Percentiles rank a stretch among this genome's conserved stretches.
Conservation (phyloP, 1,284 basidiomycete genomes). For the Coniferiporia sulphurascens region DNA sequence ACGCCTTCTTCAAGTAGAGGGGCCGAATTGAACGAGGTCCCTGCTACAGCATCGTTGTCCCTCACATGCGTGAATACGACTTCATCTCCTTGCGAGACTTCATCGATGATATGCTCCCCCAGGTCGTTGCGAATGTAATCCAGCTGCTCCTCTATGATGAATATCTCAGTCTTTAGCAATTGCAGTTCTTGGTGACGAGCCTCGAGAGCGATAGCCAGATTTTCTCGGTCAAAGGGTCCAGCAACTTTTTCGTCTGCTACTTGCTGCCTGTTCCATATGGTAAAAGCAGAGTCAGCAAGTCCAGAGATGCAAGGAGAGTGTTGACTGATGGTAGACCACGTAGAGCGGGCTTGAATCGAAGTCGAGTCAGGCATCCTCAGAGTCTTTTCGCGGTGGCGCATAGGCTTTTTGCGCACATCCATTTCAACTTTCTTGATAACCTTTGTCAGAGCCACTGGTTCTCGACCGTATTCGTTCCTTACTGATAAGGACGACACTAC, state of each 20-base stretch:
- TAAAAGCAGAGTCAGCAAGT: not conserved
- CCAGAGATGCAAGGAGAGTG: too few relatives aligned
- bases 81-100: not conserved
- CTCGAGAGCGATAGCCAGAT: not conserved
- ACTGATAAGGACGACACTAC: too few relatives aligned
- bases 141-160: not conserved
- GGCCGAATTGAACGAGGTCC: not conserved
- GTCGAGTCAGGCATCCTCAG: not conserved
- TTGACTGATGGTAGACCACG: too few relatives aligned
- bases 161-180: not conserved
- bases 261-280: not conserved
- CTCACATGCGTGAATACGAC: not conserved
- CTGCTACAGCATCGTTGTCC: constrained; percentile 6
- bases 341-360: not conserved
- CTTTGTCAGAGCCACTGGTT: not conserved
- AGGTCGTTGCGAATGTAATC: not conserved
- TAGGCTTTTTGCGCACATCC: not conserved
- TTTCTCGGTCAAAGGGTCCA: not conserved
- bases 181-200: not conserved
- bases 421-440: not conserved
- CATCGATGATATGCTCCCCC: not conserved
- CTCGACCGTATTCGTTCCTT: too few relatives aligned
- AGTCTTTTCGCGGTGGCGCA: constrained; percentile 9
- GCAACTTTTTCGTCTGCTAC: not conserved
- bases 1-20: not conserved